A percentile compares a stretch with the other conserved stretches of the same genome.
These are phyloP conservation scores for Fusarium sp. DNA, from an alignment of 2,329 filamentous ascomycete genomes.

Conservation along the genomic window DNA sequence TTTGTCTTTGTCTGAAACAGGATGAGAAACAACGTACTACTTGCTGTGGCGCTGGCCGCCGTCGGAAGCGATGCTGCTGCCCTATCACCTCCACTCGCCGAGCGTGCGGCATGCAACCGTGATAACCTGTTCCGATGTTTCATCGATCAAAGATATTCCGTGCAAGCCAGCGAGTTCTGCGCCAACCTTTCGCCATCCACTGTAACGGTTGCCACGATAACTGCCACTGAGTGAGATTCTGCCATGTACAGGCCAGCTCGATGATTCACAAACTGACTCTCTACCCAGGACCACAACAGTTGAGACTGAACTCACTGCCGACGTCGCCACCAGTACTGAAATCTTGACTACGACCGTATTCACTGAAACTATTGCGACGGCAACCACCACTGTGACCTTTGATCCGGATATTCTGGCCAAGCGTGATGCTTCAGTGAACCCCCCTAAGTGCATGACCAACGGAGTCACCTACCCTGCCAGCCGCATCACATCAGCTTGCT, in stretches of 20 bases:
- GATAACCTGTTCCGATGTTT: constrained; percentile 41
- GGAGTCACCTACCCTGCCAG: constrained; percentile 38
- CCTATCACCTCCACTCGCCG: not conserved
- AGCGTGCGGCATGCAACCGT: constrained; percentile 31
- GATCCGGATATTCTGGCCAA: constrained; percentile 6
- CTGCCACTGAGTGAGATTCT: constrained; percentile 22
- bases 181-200: constrained; percentile 31
- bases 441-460: constrained; percentile 39
- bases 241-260: not conserved
- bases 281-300: constrained; percentile 25
- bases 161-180: constrained; percentile 36
- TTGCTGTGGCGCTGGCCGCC: constrained; percentile 14
- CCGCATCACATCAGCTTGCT: constrained; percentile 41
- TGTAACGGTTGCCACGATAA: constrained; percentile 22
- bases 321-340: constrained; percentile 7
- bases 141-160: constrained; percentile 32
- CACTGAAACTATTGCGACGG: constrained; percentile 34
- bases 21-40: constrained; percentile 9
- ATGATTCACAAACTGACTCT: not conserved
- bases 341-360: constrained; percentile 34
- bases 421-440: constrained; percentile 9
- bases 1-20: not conserved
- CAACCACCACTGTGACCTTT: constrained; percentile 33
- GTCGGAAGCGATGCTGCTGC: constrained; percentile 5
- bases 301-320: constrained; percentile 15